Evolutionary conservation across 352 stramenopile species (phyloP).

Genomic region (Phytophthora podocarpi): DNA sequence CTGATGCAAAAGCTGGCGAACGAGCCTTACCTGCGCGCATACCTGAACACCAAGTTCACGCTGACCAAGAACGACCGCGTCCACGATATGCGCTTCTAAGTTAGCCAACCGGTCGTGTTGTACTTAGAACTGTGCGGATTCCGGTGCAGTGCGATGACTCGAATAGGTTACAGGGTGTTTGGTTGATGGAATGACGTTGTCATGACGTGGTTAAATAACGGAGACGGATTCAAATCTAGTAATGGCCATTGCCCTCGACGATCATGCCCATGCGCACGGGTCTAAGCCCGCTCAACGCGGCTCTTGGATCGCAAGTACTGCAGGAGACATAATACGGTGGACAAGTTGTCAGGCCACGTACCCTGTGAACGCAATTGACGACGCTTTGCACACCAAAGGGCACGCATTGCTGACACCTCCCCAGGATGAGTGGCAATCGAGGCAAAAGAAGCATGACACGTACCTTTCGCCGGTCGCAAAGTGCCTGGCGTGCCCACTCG

Average conservation of each 20-base stretch:
- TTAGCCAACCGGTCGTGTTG: background rate
- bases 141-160: background rate
- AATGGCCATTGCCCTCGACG: background rate
- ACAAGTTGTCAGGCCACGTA: constrained; percentile 19
- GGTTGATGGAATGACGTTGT: constrained; percentile 14
- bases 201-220: constrained; percentile 24
- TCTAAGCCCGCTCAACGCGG: constrained; percentile 13
- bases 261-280: constrained; percentile 17
- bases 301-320: constrained; percentile 46
- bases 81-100: constrained; percentile 99
- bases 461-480: constrained; percentile 55
- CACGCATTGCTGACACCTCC: too few relatives aligned
- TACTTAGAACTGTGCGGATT: too few relatives aligned
- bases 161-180: constrained; percentile 13
- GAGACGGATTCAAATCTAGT: constrained; percentile 2
- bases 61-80: constrained; percentile 97
- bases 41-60: constrained; percentile 98
- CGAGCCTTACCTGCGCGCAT: constrained; percentile 93
- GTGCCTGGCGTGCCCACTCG: constrained; percentile 51
- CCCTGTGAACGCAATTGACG: constrained; percentile 2
- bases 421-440: background rate
- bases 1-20: constrained; percentile 66
- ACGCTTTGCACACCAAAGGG: constrained; percentile 6
- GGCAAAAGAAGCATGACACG: background rate
- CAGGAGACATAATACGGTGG: background rate